Evolutionary conservation across 177 flowering plant species (phyloP).

Genomic region (Vitis hybrid): DNA sequence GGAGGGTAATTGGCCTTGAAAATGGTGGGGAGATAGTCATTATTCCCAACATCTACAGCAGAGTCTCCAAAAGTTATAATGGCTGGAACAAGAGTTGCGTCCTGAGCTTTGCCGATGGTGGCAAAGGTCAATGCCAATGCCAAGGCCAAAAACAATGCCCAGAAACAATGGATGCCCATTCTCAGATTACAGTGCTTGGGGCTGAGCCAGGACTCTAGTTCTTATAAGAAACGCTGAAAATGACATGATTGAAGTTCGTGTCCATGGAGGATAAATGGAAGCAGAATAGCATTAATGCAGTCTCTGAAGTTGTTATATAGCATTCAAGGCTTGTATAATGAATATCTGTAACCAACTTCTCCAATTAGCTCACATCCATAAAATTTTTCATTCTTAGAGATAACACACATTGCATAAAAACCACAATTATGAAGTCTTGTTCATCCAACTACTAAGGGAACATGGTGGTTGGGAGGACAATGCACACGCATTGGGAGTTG

Average conservation of each 20-base stretch:
- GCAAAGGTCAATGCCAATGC: constrained; percentile 12
- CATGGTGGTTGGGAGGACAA: too few species aligned
- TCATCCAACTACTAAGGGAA: too few species aligned
- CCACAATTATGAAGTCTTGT: too few species aligned
- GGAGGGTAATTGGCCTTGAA: constrained; percentile 90
- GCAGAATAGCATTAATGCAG: constrained; percentile 21
- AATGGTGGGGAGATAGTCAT: constrained; percentile 71
- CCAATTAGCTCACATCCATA: too few species aligned
- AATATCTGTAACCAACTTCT: too few species aligned
- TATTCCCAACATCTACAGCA: constrained; percentile 86
- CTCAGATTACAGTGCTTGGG: background rate
- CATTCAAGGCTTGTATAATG: too few species aligned
- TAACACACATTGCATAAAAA: too few species aligned
- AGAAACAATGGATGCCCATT: background rate
- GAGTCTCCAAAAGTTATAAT: constrained; percentile 90
- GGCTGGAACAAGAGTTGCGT: constrained; percentile 71
- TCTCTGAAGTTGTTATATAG: constrained; percentile 5
- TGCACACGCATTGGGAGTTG: too few species aligned
- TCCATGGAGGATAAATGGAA: constrained; percentile 16
- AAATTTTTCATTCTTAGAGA: too few species aligned
- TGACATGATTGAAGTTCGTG: background rate
- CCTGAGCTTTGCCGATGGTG: constrained; percentile 34
- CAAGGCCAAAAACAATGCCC: constrained; percentile 14
- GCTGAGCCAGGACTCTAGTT: background rate
- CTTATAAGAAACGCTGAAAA: constrained; percentile 8